These are phyloP conservation scores for Kwoniella botswanensis DNA, from an alignment of 768 basidiomycete genomes.

Conservation along the genomic window DNA sequence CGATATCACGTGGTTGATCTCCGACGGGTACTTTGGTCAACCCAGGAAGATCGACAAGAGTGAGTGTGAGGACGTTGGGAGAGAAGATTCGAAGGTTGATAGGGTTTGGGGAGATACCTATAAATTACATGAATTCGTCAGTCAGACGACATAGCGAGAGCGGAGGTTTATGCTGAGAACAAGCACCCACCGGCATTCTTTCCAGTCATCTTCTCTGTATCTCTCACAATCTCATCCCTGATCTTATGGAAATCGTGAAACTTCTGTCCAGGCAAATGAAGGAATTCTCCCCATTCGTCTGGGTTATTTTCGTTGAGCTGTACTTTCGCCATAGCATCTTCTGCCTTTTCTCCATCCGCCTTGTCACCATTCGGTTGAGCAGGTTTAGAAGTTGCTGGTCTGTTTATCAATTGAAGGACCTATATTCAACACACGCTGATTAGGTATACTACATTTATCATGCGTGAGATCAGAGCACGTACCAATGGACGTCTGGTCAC, in stretches of 20 bases:
- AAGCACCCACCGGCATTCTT: conserved; percentile 73
- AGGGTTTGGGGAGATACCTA: conserved; percentile 91
- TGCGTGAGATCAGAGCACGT: conserved; percentile 47
- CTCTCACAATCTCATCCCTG: conserved; percentile 90
- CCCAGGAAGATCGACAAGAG: conserved; percentile 95
- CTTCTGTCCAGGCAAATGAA: conserved; percentile 92
- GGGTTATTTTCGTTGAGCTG: conserved; percentile 72
- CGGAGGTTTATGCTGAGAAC: too few relatives aligned
- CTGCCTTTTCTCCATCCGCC: conserved; percentile 44
- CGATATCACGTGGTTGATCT: conserved; percentile 95
- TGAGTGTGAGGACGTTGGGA: conserved; percentile 94
- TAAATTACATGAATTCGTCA: not conserved
- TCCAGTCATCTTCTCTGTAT: conserved; percentile 98
- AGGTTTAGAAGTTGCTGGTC: conserved; percentile 64
- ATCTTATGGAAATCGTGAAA: conserved; percentile 98
- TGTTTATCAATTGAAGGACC: conserved; percentile 94
- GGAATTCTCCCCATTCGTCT: conserved; percentile 99
- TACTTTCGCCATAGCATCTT: conserved; percentile 66
- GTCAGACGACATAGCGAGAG: too few relatives aligned
- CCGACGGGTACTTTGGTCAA: conserved; percentile 91
- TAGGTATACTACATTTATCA: not conserved
- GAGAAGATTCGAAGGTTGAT: conserved; percentile 98
- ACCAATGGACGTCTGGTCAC: conserved; percentile 96
- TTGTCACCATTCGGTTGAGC: conserved; percentile 38
- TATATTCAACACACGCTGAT: conserved; percentile 46